Percentiles rank a stretch among this genome's conserved stretches.
Conservation (phyloP, 305 asterid genomes). For the Vinca major region DNA sequence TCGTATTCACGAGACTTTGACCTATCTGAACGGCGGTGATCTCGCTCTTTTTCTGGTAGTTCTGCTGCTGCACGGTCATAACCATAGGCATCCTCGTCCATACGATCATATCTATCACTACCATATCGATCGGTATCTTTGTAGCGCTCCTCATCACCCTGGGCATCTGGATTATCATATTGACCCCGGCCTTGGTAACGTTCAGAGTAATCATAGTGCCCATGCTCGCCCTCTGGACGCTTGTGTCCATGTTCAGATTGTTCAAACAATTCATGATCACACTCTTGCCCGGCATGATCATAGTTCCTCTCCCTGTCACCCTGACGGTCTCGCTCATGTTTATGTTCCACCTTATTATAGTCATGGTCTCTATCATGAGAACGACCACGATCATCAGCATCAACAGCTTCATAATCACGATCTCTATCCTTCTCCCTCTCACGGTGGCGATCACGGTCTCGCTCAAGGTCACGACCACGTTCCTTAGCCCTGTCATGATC, state of each 20-base stretch:
- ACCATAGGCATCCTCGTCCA: constrained; percentile 73
- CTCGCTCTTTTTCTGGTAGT: constrained; percentile 43
- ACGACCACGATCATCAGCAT: constrained; percentile 56
- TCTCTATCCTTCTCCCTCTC: constrained; percentile 37
- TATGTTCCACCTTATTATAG: constrained; percentile 44
- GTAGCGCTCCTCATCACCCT: constrained; percentile 51
- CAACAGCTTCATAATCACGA: constrained; percentile 40
- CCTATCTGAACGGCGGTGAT: constrained; percentile 48
- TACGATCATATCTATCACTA: constrained; percentile 58
- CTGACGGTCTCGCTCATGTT: constrained; percentile 41
- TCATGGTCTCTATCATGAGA: constrained; percentile 61
- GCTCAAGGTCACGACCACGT: constrained; percentile 43
- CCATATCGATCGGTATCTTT: constrained; percentile 43
- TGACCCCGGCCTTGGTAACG: constrained; percentile 34
- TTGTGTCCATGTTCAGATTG: constrained; percentile 40
- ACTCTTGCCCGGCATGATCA: constrained; percentile 41
- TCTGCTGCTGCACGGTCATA: constrained; percentile 51
- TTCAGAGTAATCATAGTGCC: constrained; percentile 51
- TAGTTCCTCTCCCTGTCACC: constrained; percentile 47
- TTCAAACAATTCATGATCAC: constrained; percentile 45
- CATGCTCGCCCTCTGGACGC: constrained; percentile 36
- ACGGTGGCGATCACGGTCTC: constrained; percentile 44
- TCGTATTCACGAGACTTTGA: constrained; percentile 51
- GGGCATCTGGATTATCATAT: constrained; percentile 39
- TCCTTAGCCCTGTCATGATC: constrained; percentile 46